These are phyloP conservation scores for Pulveroboletus sp. DNA, from an alignment of 768 basidiomycete species.

Conservation along the genomic window DNA sequence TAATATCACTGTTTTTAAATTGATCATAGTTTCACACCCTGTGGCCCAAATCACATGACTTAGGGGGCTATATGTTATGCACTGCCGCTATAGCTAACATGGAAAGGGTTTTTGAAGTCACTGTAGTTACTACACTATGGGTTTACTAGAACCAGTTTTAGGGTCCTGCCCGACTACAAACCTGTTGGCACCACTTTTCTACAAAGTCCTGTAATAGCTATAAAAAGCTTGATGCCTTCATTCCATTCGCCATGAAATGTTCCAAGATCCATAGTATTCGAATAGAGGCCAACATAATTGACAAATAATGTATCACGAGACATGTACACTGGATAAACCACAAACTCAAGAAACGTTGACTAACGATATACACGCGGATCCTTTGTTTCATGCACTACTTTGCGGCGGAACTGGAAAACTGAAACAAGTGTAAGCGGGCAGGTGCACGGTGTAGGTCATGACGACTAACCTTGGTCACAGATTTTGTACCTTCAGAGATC, in stretches of 20 bases:
- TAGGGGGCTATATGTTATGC: too few relatives aligned
- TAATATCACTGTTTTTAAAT: too few relatives aligned
- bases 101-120: too few relatives aligned
- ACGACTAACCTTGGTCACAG: constrained; percentile 72
- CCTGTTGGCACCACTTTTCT: too few relatives aligned
- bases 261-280: background rate
- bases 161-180: too few relatives aligned
- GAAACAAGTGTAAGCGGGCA: constrained; percentile 14
- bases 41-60: too few relatives aligned
- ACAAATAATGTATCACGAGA: constrained; percentile 19
- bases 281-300: constrained; percentile 8
- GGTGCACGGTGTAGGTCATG: background rate
- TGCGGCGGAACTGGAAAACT: constrained; percentile 70
- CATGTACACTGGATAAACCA: constrained; percentile 16
- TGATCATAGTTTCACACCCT: too few relatives aligned
- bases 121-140: too few relatives aligned
- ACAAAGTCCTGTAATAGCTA: too few relatives aligned
- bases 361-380: constrained; percentile 24
- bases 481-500: constrained; percentile 86
- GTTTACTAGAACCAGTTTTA: too few relatives aligned
- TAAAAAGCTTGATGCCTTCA: too few relatives aligned
- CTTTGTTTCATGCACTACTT: constrained; percentile 41
- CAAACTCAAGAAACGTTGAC: constrained; percentile 18
- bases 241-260: background rate
- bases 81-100: too few relatives aligned